Evolutionary conservation across 75 land plant genomes (phyloP).

Genomic region (Cunninghamia lanceolata): DNA sequence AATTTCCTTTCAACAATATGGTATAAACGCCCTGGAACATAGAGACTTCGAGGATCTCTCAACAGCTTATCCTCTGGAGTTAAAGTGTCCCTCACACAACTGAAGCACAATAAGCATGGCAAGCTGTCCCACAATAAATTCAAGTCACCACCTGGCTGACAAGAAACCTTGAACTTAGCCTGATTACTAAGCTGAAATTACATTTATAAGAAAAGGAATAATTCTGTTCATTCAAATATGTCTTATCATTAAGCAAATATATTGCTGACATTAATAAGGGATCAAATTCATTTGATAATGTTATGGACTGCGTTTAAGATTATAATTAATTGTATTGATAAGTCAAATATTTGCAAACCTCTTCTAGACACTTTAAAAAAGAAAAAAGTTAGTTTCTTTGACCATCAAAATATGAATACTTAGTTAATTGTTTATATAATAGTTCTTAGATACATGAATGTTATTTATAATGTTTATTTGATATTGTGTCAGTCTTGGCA

Average conservation of each 20-base stretch:
- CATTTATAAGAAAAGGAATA: background rate
- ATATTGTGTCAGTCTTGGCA: background rate
- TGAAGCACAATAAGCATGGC: conserved; percentile 16
- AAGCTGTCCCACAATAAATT: conserved; percentile 17
- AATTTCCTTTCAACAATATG: conserved; percentile 44
- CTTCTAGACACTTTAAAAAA: background rate
- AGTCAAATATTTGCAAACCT: background rate
- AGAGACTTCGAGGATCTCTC: conserved; percentile 32
- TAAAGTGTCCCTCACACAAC: conserved; percentile 25
- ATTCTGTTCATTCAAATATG: background rate
- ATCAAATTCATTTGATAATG: background rate
- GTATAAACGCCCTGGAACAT: conserved; percentile 43
- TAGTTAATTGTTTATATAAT: background rate
- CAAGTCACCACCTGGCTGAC: conserved; percentile 4
- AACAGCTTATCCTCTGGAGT: conserved; percentile 18
- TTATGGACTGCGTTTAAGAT: background rate
- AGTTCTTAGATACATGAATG: background rate
- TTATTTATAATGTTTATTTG: background rate
- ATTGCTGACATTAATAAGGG: background rate
- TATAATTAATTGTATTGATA: background rate
- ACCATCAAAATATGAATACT: background rate
- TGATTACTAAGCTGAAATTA: background rate
- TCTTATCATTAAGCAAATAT: background rate
- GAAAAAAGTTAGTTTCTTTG: background rate
- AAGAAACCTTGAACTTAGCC: conserved; percentile 3